Conservation (phyloP, 139 green algal genomes). For the Haematococcus sp. region DNA sequence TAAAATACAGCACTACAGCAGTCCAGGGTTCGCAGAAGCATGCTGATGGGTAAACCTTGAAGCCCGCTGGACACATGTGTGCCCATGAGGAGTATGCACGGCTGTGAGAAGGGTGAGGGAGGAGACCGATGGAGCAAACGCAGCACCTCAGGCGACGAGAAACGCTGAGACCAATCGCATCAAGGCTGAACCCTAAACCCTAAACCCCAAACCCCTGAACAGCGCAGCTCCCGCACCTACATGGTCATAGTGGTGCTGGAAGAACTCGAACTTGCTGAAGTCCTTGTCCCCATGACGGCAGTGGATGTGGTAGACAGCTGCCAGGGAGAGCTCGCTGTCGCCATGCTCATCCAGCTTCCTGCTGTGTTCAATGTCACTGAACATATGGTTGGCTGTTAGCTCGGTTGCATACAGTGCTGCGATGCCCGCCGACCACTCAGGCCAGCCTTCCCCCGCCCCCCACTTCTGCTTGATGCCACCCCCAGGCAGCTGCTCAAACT, state of each 20-base stretch:
- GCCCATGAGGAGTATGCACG: no score
- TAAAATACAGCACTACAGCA: no score
- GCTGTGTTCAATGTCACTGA: slow-evolving; percentile 5
- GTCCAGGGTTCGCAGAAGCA: no score
- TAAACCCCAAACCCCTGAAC: no score
- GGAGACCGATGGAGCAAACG: no score
- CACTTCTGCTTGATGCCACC: slow-evolving; percentile 13
- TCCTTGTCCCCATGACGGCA: slow-evolving; percentile 21
- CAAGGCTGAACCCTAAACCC: no score
- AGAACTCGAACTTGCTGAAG: slow-evolving; percentile 29
- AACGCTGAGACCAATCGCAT: no score
- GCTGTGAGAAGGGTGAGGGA: no score
- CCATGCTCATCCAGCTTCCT: slow-evolving; percentile 1
- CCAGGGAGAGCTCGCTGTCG: background rate
- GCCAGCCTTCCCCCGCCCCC: slow-evolving; percentile 13
- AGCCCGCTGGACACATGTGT: no score
- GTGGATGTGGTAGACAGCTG: slow-evolving; percentile 23
- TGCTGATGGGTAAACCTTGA: no score
- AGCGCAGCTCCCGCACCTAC: no score
- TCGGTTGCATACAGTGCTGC: slow-evolving; percentile 24
- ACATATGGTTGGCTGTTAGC: slow-evolving; percentile 12
- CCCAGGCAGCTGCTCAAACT: slow-evolving; percentile 20
- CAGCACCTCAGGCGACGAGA: no score
- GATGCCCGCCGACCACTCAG: slow-evolving; percentile 17
- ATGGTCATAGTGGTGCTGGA: slow-evolving; percentile 10